Base-by-base conservation (phyloP, 2,329 filamentous ascomycete species). In the Trichoderma breve region DNA sequence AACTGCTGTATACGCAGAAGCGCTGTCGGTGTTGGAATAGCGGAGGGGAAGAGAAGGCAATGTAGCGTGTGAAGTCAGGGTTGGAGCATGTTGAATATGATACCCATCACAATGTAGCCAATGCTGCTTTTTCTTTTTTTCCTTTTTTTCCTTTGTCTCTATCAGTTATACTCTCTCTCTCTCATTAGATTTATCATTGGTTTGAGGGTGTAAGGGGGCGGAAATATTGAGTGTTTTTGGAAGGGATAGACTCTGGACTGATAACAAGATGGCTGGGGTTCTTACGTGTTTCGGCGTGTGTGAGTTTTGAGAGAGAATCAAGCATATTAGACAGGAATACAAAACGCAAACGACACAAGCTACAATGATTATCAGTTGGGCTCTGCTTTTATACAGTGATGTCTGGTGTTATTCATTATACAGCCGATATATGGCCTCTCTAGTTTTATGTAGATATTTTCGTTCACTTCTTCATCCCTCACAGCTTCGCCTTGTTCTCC, bases 401-500 rank as follows among this genome's bases (percentile, higher is more conserved):
- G 26, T 30, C 1, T 47, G 15, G 39, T 43, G 39, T n/a, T n/a
- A 4, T 18, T 39, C 36, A 39, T 39, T 39, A 39, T 39, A 4
- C 1, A 21, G 43, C 26, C 53, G 8, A 7, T 57, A 30, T 28
- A 8, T 28, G 24, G 24, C 24, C n/a, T 6, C 18, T 51, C 43
- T 51, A 51, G n/a, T 12, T 12, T 39, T 39, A 21, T 51, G 43
- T 51, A 21, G 43, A 51, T 51, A 51, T 12, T 51, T 51, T 51
- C 43, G 14, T 28, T 55, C n/a, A 5, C 24, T 53, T 51, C 18
- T 21, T 14, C 51, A 26, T 47, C 14, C 14, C 12, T 70, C 76
- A 83, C 66, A 84, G 70, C 79, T 83, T 84, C 26, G 83, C 76
- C 71, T 81, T 81, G 71, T 78, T 82, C 47, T 81, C 82, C 73